Percentiles rank a stretch among this genome's conserved stretches.
phyloP scores from a whole-genome alignment of 164 flowering plant genomes.

The Vitis rotundifolia region DNA sequence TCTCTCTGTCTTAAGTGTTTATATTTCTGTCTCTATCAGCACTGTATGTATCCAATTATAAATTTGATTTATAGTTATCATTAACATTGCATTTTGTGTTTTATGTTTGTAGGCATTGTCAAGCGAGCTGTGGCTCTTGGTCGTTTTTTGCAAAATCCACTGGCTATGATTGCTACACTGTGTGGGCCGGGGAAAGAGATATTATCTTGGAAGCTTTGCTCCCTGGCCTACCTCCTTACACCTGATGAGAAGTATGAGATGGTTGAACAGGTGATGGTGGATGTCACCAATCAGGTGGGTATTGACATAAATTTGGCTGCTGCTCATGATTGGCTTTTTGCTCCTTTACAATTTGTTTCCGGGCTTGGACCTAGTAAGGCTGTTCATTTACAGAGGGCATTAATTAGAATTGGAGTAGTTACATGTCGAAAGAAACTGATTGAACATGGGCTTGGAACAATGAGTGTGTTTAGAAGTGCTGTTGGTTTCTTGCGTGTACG shows the following conservation, averaged over 20 bases:
- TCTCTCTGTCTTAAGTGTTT: background rate
- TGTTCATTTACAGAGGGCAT: constrained; percentile 76
- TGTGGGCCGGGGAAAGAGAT: constrained; percentile 95
- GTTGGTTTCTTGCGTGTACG: constrained; percentile 91
- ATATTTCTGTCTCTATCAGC: too few species aligned
- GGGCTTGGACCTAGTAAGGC: constrained; percentile 98
- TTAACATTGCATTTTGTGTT: too few species aligned
- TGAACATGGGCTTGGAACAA: constrained; percentile 69
- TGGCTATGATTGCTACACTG: constrained; percentile 90
- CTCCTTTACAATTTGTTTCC: constrained; percentile 84
- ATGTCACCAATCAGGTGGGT: constrained; percentile 93
- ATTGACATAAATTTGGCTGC: constrained; percentile 85
- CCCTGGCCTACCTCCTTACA: constrained; percentile 68
- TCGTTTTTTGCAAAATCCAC: constrained; percentile 88
- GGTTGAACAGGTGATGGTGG: constrained; percentile 94
- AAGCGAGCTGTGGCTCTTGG: constrained; percentile 99
- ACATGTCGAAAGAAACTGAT: constrained; percentile 70
- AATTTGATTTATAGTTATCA: too few species aligned
- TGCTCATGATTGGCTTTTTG: constrained; percentile 94
- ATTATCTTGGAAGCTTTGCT: constrained; percentile 81
- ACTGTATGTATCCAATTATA: too few species aligned
- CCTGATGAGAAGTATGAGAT: constrained; percentile 92
- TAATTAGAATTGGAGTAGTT: constrained; percentile 74
- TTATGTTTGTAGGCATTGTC: constrained; percentile 61
- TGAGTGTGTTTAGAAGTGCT: constrained; percentile 75